Evolutionary conservation across 169 alveolate species (phyloP).

Genomic region (Fabrea salina): DNA sequence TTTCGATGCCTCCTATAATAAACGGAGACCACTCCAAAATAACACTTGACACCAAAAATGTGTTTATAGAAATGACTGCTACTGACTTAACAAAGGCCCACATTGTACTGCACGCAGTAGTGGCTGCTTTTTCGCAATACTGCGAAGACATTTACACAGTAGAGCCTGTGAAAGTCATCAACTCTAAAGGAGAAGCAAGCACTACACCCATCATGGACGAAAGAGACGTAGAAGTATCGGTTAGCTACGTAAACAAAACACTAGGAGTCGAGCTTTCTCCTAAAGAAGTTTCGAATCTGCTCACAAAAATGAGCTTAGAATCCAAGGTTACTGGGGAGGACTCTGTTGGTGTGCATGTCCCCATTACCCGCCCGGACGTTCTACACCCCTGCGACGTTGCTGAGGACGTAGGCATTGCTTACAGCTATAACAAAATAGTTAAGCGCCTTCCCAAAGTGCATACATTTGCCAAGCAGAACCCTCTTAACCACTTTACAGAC

Average conservation of each 20-base stretch:
- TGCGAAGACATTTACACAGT: slow-evolving; percentile 64
- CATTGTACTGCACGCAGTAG: slow-evolving; percentile 69
- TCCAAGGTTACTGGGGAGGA: slow-evolving; percentile 39
- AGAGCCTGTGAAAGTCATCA: slow-evolving; percentile 80
- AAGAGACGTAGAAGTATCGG: slow-evolving; percentile 50
- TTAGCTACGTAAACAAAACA: slow-evolving; percentile 49
- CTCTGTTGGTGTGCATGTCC: slow-evolving; percentile 70
- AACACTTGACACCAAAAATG: slow-evolving; percentile 91
- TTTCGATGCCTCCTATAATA: slow-evolving; percentile 98
- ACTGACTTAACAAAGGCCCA: slow-evolving; percentile 84
- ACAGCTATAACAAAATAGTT: slow-evolving; percentile 88
- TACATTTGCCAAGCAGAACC: slow-evolving; percentile 22
- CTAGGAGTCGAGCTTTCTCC: slow-evolving; percentile 54
- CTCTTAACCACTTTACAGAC: slow-evolving; percentile 32
- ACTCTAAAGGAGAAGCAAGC: slow-evolving; percentile 56
- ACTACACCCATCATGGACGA: slow-evolving; percentile 62
- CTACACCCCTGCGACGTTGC: slow-evolving; percentile 94
- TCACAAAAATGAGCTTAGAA: slow-evolving; percentile 66
- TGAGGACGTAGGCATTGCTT: slow-evolving; percentile 96
- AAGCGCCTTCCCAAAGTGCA: slow-evolving; percentile 52
- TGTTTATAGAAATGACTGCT: slow-evolving; percentile 96
- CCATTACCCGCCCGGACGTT: slow-evolving; percentile 92
- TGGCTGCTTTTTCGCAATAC: slow-evolving; percentile 84
- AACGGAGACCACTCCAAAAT: slow-evolving; percentile 95
- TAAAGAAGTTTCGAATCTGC: slow-evolving; percentile 53